Conservation (phyloP, 768 basidiomycete genomes). For the Kwoniella dejecticola region DNA sequence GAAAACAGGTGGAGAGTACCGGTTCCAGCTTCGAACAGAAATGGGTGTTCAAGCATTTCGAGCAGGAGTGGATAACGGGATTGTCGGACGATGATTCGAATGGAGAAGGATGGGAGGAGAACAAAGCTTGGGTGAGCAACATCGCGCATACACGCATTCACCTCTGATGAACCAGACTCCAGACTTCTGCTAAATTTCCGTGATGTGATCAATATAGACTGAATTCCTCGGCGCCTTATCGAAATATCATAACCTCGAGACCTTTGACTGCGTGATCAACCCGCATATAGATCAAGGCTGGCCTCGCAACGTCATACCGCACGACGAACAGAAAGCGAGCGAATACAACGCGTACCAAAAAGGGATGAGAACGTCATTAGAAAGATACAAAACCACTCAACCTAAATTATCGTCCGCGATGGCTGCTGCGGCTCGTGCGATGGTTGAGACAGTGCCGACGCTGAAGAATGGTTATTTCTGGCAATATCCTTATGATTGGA, state of each 20-base stretch:
- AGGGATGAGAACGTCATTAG: background rate
- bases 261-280: background rate
- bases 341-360: background rate
- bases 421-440: background rate
- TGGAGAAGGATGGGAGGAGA: background rate
- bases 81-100: background rate
- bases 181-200: background rate
- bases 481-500: background rate
- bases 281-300: background rate
- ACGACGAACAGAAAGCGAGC: background rate
- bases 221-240: background rate
- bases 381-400: background rate
- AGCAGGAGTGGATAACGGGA: background rate
- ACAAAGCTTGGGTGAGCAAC: background rate
- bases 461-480: background rate
- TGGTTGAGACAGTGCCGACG: background rate
- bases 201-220: background rate
- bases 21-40: background rate
- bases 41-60: background rate
- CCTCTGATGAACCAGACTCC: too few relatives aligned
- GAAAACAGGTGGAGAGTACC: background rate
- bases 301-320: background rate
- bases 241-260: background rate
- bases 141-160: too few relatives aligned
- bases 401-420: background rate